Conservation (phyloP, 2,329 filamentous ascomycete species). For the Penicillium sclerotigenum region DNA sequence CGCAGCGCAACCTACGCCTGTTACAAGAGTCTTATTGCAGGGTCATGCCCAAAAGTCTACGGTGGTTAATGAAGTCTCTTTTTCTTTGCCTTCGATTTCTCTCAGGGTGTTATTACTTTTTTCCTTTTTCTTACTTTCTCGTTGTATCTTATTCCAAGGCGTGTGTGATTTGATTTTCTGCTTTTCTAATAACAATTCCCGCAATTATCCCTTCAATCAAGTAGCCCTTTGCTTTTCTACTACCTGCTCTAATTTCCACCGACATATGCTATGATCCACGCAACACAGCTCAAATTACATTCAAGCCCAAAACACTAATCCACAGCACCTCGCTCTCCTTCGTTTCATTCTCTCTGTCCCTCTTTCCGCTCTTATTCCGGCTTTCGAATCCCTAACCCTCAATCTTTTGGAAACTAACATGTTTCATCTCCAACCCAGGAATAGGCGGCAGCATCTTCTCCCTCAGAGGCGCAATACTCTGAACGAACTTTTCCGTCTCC, state of each 20-base stretch:
- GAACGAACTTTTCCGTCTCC: conserved; percentile 46
- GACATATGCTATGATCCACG: conserved; percentile 1
- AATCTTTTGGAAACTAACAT: conserved; percentile 42
- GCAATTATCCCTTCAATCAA: conserved; percentile 15
- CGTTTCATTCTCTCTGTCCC: not conserved
- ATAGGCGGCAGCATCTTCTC: conserved; percentile 37
- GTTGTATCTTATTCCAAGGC: conserved; percentile 37
- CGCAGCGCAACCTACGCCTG: conserved; percentile 1
- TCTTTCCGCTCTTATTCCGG: not conserved
- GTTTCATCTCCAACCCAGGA: conserved; percentile 45
- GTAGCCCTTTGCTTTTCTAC: conserved; percentile 14
- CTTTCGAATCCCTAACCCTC: conserved; percentile 1
- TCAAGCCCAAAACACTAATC: not conserved
- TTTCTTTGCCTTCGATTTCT: conserved; percentile 15
- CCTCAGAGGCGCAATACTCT: conserved; percentile 42
- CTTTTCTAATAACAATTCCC: conserved; percentile 25
- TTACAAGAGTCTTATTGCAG: conserved; percentile 3
- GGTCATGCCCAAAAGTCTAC: conserved; percentile 23
- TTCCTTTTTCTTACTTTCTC: conserved; percentile 18
- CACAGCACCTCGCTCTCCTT: not conserved
- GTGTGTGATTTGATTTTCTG: conserved; percentile 17
- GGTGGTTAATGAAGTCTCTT: conserved; percentile 24
- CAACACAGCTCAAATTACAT: conserved; percentile 2
- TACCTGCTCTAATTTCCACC: conserved; percentile 4
- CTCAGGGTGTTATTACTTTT: conserved; percentile 14